Percentiles rank a stretch among this genome's conserved stretches.
Conservation (phyloP, 106 monocot genomes). For the Dendrobium huoshanense region DNA sequence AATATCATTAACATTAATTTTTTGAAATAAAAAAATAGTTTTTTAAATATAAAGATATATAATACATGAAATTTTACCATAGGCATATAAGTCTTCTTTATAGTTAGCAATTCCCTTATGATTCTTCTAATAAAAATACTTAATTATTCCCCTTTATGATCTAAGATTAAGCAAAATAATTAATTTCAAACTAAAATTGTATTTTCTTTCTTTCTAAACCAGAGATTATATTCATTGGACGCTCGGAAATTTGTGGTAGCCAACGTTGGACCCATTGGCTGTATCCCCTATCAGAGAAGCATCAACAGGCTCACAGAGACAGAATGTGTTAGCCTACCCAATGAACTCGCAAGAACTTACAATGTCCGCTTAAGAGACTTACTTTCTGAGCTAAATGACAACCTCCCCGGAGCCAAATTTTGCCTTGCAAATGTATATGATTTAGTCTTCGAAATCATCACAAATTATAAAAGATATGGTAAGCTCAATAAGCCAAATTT, state of each 20-base stretch:
- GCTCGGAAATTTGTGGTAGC: conserved; percentile 77
- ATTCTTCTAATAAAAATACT: too few relatives aligned
- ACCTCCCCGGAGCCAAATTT: conserved; percentile 68
- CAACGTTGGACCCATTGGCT: conserved; percentile 82
- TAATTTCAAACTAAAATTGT: not conserved
- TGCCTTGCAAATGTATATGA: conserved; percentile 81
- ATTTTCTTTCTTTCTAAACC: not conserved
- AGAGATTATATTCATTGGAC: conserved; percentile 66
- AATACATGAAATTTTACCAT: too few relatives aligned
- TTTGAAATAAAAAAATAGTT: too few relatives aligned
- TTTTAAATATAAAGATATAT: too few relatives aligned
- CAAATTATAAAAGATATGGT: conserved; percentile 59
- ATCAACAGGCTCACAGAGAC: conserved; percentile 37
- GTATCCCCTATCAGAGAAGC: conserved; percentile 88
- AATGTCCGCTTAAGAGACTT: conserved; percentile 49
- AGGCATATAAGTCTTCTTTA: too few relatives aligned
- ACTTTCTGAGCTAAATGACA: conserved; percentile 48
- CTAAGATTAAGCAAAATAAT: too few relatives aligned
- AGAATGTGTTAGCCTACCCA: conserved; percentile 64
- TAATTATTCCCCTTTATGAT: too few relatives aligned
- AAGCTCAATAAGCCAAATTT: not conserved
- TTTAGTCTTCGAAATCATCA: conserved; percentile 63
- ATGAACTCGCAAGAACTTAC: conserved; percentile 57
- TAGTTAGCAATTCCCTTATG: too few relatives aligned
- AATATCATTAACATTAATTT: too few relatives aligned